Conservation (phyloP, 306 rosid species). For the Cucurbita moschata region DNA sequence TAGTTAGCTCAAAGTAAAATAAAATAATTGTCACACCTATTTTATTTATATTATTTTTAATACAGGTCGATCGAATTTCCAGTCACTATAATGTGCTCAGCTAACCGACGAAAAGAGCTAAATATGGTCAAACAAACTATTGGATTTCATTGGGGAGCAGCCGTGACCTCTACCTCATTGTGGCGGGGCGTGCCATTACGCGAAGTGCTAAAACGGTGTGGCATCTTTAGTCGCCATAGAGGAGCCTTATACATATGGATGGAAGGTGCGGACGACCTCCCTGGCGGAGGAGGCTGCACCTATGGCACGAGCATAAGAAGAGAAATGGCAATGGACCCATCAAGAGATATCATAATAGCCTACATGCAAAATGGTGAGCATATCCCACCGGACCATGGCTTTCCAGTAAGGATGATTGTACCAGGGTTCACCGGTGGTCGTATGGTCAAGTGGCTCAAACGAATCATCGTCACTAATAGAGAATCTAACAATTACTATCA, state of each 20-base stretch:
- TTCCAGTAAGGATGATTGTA: slow-evolving; percentile 56
- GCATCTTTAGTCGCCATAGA: slow-evolving; percentile 22
- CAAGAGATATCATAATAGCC: slow-evolving; percentile 63
- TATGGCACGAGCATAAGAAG: slow-evolving; percentile 50
- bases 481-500: slow-evolving; percentile 55
- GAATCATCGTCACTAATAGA: slow-evolving; percentile 42
- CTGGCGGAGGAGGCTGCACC: slow-evolving; percentile 71
- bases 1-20: too few species aligned
- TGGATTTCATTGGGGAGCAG: slow-evolving; percentile 80
- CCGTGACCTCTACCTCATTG: slow-evolving; percentile 50
- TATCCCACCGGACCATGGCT: slow-evolving; percentile 65
- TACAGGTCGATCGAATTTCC: slow-evolving; percentile 26
- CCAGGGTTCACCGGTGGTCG: slow-evolving; percentile 74
- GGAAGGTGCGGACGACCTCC: slow-evolving; percentile 66
- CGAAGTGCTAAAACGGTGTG: slow-evolving; percentile 41
- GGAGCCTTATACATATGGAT: slow-evolving; percentile 61
- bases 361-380: slow-evolving; percentile 68
- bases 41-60: not conserved
- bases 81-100: slow-evolving; percentile 53
- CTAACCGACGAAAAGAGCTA: slow-evolving; percentile 66
- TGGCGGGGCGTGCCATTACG: slow-evolving; percentile 56
- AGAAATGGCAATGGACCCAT: slow-evolving; percentile 58
- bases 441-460: slow-evolving; percentile 80
- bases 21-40: too few species aligned
- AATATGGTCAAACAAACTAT: slow-evolving; percentile 64